Conservation (phyloP, 2,329 filamentous ascomycete species). For the Fusarium sp. region DNA sequence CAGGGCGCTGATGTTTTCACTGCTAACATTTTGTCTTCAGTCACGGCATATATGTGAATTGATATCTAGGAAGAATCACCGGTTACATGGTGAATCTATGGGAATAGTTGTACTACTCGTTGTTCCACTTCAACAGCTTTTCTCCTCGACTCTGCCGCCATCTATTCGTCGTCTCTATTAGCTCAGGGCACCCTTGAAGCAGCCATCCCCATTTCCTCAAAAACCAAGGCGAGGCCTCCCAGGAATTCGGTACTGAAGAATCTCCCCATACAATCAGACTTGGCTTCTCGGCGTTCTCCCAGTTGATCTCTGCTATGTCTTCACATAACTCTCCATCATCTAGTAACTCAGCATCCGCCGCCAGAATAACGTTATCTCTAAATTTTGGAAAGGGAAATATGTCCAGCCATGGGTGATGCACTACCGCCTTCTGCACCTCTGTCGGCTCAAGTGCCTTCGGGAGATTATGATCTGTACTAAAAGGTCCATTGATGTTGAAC, state of each 20-base stretch:
- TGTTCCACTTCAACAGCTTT: not conserved
- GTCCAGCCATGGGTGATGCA: constrained; percentile 22
- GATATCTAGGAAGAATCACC: no score
- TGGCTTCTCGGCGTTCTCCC: not conserved
- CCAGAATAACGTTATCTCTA: constrained; percentile 4
- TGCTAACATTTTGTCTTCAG: not conserved
- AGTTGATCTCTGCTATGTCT: constrained; percentile 2
- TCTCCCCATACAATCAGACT: constrained; percentile 26
- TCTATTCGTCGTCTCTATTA: constrained; percentile 12
- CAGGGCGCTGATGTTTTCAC: not conserved
- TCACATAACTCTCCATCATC: constrained; percentile 10
- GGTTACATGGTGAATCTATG: fast-evolving
- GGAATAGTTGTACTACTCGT: not conserved
- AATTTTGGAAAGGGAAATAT: constrained; percentile 13
- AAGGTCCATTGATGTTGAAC: not conserved
- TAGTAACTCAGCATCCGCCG: not conserved
- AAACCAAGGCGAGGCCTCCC: constrained; percentile 19
- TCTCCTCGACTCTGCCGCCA: constrained; percentile 23
- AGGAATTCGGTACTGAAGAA: not conserved
- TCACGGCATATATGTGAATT: no score
- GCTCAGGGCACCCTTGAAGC: constrained; percentile 4
- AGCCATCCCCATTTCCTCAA: constrained; percentile 23
- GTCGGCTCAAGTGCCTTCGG: not conserved
- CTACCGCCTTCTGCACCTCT: not conserved
- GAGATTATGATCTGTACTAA: fast-evolving